Evolutionary conservation across 2,329 filamentous ascomycete genomes (phyloP).

Genomic region (Xylariaceae sp.): DNA sequence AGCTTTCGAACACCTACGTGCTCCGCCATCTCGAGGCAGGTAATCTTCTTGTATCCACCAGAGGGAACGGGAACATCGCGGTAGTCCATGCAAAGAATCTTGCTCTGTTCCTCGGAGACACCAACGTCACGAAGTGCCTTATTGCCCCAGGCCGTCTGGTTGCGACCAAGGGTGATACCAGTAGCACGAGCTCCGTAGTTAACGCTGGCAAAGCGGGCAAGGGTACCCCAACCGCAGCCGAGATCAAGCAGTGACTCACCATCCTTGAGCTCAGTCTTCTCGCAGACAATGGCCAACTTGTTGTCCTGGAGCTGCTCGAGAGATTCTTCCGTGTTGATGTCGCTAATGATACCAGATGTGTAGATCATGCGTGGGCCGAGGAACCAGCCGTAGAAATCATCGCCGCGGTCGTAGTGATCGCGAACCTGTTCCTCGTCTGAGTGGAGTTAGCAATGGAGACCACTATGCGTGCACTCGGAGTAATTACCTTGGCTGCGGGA

Average conservation of each 20-base stretch:
- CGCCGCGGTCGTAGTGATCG: constrained; percentile 94
- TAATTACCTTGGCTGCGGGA: constrained; percentile 73
- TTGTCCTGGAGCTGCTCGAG: constrained; percentile 97
- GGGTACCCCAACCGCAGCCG: constrained; percentile 96
- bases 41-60: constrained; percentile 87
- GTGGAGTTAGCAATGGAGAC: constrained; percentile 11
- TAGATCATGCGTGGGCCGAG: constrained; percentile 98
- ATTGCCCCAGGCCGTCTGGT: constrained; percentile 97
- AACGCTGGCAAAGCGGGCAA: constrained; percentile 85
- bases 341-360: constrained; percentile 89
- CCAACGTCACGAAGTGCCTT: constrained; percentile 75
- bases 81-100: constrained; percentile 94
- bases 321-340: constrained; percentile 79
- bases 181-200: constrained; percentile 84
- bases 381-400: constrained; percentile 99
- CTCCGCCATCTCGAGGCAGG: constrained; percentile 96
- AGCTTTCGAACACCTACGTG: constrained; percentile 95
- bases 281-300: constrained; percentile 90
- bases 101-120: constrained; percentile 80
- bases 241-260: constrained; percentile 87
- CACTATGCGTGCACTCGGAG: background rate
- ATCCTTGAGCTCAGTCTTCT: constrained; percentile 82
- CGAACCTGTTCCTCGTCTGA: constrained; percentile 94
- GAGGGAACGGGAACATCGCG: constrained; percentile 80
- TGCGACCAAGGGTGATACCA: constrained; percentile 88